Base-by-base conservation (phyloP, 1,284 basidiomycete species). In the Fomitopsis palustris region DNA sequence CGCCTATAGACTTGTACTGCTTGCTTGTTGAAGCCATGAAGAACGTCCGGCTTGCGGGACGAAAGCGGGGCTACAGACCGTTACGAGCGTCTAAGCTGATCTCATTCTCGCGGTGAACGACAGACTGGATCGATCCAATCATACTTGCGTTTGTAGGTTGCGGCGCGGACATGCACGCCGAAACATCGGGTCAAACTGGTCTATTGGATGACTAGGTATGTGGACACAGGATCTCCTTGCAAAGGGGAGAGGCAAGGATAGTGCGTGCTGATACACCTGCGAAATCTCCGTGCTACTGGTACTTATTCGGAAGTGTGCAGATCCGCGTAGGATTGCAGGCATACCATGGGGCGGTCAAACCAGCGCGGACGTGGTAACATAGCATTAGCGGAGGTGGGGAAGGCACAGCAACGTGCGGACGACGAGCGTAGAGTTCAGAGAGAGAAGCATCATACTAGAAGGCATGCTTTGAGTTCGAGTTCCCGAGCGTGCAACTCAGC, bases 1-100 rank as follows among this genome's bases (percentile, higher is more conserved):
- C 94, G 49, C 91, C 90, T 62, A 92, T 85, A 64, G 80, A 82
- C 72, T 93, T 92, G 77, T 90, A 90, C 67, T 93, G 90, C 69
- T 92, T 92, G 74, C 81, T 86, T 55, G 83, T 82, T 43, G 86
- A 85, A 55, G 88, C 82, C 88, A 90, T 76, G 27, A n/a, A 35
- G 21, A 19, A n/a, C 10, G 37, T 55, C 25, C 19, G 31, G 29
- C 33, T 17, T 12, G 6, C 38, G 37, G n/a, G 29, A 35, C 37
- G 56, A 9, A 21, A 35, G 49, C 49, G 35, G 21, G 9, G n/a
- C n/a, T 19, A 21, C 19, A 52, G 33, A 37, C 4, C 21, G 25
- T 31, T n/a, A 33, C 23, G 29, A 31, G 49, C 31, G 33, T 35
- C 45, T 14, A 47, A 29, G 8, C 12, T n/a, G 31, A 25, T 27